Percentiles rank a stretch among this genome's conserved stretches.
Evolutionary conservation across 163 green algal genomes (phyloP).

Genomic region (Chlamydomonas reinhardtii): DNA sequence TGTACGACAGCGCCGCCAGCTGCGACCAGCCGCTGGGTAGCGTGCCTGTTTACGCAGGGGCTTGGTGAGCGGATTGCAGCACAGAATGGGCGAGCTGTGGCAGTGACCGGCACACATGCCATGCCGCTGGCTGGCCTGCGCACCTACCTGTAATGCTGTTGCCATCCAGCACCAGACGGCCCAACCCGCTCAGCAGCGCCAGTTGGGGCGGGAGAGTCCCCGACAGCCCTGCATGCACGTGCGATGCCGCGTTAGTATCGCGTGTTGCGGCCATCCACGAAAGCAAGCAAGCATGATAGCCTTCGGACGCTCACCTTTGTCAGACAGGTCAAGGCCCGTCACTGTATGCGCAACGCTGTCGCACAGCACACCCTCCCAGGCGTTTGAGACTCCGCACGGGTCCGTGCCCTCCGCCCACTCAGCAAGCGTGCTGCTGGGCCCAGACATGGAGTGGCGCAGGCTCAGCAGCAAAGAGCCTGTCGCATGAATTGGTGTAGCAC

Average conservation of each 20-base stretch:
- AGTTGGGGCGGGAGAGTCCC: background rate
- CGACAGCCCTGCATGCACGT: too few species aligned
- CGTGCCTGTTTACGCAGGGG: background rate
- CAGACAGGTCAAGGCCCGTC: background rate
- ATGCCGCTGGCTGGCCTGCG: too few species aligned
- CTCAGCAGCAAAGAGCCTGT: conserved; percentile 14
- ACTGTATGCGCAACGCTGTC: background rate
- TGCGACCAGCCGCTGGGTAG: conserved; percentile 15
- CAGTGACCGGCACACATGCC: too few species aligned
- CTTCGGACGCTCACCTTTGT: too few species aligned
- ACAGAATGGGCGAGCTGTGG: background rate
- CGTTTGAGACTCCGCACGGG: conserved; percentile 31
- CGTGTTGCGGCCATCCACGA: too few species aligned
- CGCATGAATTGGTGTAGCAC: background rate
- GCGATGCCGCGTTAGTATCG: too few species aligned
- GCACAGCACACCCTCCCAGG: conserved; percentile 48
- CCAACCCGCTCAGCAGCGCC: background rate
- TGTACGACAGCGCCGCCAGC: background rate
- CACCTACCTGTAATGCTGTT: conserved; percentile 24
- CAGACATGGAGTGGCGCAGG: conserved; percentile 27
- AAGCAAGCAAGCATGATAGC: too few species aligned
- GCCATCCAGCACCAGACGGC: background rate
- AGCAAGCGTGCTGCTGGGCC: conserved; percentile 22
- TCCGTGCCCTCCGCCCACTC: conserved; percentile 47
- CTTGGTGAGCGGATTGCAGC: too few species aligned